Percentiles rank a stretch among this genome's conserved stretches.
phyloP scores from a whole-genome alignment of 495 filamentous ascomycete genomes.

The Hypoxylon lenormandii region DNA sequence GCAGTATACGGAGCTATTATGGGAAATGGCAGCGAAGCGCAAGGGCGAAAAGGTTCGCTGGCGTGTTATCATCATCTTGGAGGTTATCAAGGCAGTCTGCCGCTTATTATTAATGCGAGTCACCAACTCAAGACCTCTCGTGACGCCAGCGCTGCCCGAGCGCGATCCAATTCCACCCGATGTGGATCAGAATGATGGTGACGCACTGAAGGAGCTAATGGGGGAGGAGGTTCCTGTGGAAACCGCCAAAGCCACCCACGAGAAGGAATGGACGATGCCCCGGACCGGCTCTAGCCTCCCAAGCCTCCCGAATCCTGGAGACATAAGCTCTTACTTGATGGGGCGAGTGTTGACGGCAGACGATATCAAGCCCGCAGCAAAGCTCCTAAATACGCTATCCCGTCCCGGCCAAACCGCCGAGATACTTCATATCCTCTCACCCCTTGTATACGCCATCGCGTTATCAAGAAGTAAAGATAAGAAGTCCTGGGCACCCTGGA shows the following conservation, averaged over 20 bases:
- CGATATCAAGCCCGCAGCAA: slow-evolving; percentile 89
- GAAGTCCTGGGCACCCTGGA: slow-evolving; percentile 87
- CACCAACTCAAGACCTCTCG: slow-evolving; percentile 84
- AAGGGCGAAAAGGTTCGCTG: slow-evolving; percentile 85
- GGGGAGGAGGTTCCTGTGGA: slow-evolving; percentile 42
- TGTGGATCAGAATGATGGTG: slow-evolving; percentile 56
- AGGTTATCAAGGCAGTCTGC: slow-evolving; percentile 87
- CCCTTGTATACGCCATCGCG: slow-evolving; percentile 86
- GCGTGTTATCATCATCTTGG: slow-evolving; percentile 88
- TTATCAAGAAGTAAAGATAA: slow-evolving; percentile 75
- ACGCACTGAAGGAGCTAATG: slow-evolving; percentile 52
- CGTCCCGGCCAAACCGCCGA: slow-evolving; percentile 82
- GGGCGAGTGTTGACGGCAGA: slow-evolving; percentile 93
- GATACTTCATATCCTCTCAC: slow-evolving; percentile 87
- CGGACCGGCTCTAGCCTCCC: slow-evolving; percentile 88
- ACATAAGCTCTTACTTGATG: slow-evolving; percentile 86
- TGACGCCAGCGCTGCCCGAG: slow-evolving; percentile 87
- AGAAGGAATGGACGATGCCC: slow-evolving; percentile 89
- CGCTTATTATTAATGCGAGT: slow-evolving; percentile 82
- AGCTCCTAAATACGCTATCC: slow-evolving; percentile 80
- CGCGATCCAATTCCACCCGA: slow-evolving; percentile 76
- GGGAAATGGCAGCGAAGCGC: slow-evolving; percentile 85
- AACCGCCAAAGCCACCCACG: slow-evolving; percentile 45
- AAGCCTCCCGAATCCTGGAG: slow-evolving; percentile 77
- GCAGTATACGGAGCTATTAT: slow-evolving; percentile 88